Percentiles rank a stretch among this genome's conserved stretches.
Conservation (phyloP, 306 rosid species). For the Gillenia trifoliata region DNA sequence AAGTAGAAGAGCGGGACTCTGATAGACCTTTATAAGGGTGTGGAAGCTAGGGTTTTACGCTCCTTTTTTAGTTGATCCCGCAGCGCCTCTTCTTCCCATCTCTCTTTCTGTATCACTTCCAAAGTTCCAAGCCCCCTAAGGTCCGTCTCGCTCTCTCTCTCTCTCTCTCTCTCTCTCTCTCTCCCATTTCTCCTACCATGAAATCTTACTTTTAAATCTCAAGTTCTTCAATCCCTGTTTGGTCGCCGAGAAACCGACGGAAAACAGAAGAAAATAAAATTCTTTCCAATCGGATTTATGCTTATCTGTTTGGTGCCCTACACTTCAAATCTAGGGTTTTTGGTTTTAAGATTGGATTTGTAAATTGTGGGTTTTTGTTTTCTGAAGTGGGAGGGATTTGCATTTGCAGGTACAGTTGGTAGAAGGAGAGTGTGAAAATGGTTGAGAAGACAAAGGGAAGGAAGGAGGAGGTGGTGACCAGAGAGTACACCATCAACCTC, state of each 20-base stretch:
- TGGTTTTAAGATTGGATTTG: not conserved
- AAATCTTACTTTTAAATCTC: not conserved
- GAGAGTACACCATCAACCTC: constrained; percentile 93
- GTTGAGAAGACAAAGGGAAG: constrained; percentile 79
- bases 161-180: constrained; percentile 7
- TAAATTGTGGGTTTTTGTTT: not conserved
- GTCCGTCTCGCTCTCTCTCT: not conserved
- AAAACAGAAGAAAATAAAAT: not conserved
- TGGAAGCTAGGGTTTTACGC: constrained; percentile 26
- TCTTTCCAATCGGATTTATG: not conserved
- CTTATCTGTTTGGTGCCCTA: not conserved
- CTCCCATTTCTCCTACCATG: not conserved
- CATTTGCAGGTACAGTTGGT: constrained; percentile 36
- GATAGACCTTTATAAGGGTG: not conserved
- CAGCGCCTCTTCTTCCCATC: not conserved
- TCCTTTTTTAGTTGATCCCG: constrained; percentile 3
- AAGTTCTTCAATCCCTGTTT: not conserved
- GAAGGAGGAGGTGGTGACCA: constrained; percentile 84
- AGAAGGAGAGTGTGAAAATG: constrained; percentile 44
- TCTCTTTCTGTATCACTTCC: constrained; percentile 15
- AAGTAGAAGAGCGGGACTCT: not conserved
- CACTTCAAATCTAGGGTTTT: not conserved
- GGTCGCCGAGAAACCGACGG: not conserved
- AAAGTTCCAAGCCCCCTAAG: constrained; percentile 12
- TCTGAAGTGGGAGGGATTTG: not conserved